A percentile compares a stretch with the other conserved stretches of the same genome.
Conservation (phyloP, 2,329 filamentous ascomycete species). For the Colletotrichum simmondsii region DNA sequence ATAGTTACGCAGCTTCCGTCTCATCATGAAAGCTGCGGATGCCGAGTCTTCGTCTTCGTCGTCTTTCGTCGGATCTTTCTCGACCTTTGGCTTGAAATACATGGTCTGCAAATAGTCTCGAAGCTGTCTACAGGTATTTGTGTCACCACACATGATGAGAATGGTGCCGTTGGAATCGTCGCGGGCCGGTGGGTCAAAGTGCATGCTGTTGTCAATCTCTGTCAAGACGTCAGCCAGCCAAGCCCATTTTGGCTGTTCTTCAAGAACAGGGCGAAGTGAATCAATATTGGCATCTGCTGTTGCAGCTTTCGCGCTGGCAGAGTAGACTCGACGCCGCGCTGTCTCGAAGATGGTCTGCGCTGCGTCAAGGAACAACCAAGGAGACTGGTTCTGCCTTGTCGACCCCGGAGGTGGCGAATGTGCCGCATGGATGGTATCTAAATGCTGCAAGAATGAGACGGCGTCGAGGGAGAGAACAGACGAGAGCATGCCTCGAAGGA, state of each 20-base stretch:
- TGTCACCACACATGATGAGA: constrained; percentile 94
- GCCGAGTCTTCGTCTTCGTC: constrained; percentile 66
- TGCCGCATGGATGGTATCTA: constrained; percentile 93
- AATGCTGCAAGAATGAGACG: constrained; percentile 89
- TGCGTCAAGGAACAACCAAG: constrained; percentile 95
- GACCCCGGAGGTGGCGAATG: constrained; percentile 90
- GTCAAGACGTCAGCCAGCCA: constrained; percentile 89
- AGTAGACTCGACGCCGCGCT: constrained; percentile 88
- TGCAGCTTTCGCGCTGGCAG: constrained; percentile 66
- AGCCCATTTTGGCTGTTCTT: constrained; percentile 95
- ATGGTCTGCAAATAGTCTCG: constrained; percentile 93
- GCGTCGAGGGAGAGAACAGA: constrained; percentile 87
- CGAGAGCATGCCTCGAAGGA: constrained; percentile 85
- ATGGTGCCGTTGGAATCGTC: constrained; percentile 93
- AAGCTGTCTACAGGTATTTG: constrained; percentile 86
- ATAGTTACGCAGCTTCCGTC: constrained; percentile 86
- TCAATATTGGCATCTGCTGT: constrained; percentile 59
- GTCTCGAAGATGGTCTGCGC: constrained; percentile 94
- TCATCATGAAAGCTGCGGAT: constrained; percentile 90
- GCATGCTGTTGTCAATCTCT: constrained; percentile 91
- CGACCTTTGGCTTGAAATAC: constrained; percentile 73
- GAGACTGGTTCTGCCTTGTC: constrained; percentile 87
- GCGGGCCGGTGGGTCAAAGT: constrained; percentile 79
- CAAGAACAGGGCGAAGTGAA: constrained; percentile 81
- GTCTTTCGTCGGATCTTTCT: constrained; percentile 51